A percentile compares a stretch with the other conserved stretches of the same genome.
Conservation (phyloP, 208 protist species). For the Leishmania braziliensis region DNA sequence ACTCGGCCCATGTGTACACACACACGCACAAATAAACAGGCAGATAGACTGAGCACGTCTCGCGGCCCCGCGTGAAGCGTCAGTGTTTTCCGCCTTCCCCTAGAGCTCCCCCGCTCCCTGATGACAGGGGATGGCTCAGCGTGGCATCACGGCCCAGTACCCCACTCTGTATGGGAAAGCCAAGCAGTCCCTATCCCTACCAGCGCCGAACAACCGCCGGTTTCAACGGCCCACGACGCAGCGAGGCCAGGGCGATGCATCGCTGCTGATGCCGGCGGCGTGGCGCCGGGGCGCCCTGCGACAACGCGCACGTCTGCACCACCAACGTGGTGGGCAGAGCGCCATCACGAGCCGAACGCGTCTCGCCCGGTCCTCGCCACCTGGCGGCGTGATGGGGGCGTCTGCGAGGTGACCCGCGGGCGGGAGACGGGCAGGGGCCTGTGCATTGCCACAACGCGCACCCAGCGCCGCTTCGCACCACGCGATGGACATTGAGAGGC, state of each 20-base stretch:
- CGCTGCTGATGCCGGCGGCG: background rate
- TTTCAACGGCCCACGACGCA: background rate
- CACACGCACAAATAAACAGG: too few species aligned
- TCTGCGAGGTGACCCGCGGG: background rate
- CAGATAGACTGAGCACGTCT: too few species aligned
- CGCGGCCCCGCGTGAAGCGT: too few species aligned
- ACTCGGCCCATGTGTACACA: too few species aligned
- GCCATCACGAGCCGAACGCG: background rate
- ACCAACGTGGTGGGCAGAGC: background rate
- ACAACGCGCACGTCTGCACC: background rate
- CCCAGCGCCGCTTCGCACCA: background rate
- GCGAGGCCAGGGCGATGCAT: background rate
- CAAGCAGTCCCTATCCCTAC: background rate
- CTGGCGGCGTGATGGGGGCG: too few species aligned
- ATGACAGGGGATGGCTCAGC: too few species aligned
- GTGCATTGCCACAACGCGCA: background rate
- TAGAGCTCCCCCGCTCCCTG: too few species aligned
- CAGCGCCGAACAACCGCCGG: too few species aligned
- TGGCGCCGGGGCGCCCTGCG: background rate
- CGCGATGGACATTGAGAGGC: background rate
- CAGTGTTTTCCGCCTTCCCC: too few species aligned
- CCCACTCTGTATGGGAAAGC: background rate
- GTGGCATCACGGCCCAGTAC: too few species aligned
- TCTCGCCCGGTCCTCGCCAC: background rate
- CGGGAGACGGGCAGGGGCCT: background rate